Percentiles rank a stretch among this genome's conserved stretches.
phyloP scores from a whole-genome alignment of 2,329 filamentous ascomycete genomes.

The Exutisphaerella laricina region DNA sequence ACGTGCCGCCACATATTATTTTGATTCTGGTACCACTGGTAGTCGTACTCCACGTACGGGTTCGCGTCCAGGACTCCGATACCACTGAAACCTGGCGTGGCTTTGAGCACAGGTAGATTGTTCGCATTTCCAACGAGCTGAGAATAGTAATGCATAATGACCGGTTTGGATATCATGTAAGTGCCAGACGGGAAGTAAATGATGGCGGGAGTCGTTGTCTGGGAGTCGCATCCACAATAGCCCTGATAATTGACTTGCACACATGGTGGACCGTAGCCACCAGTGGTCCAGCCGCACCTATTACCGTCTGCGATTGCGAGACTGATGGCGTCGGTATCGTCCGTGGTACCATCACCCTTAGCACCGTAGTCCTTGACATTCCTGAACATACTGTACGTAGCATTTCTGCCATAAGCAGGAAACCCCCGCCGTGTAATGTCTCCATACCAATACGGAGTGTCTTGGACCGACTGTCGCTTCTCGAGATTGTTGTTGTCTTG shows the following conservation, averaged over 20 bases:
- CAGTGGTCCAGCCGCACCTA: conserved; percentile 23
- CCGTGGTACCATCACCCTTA: conserved; percentile 60
- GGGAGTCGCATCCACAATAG: conserved; percentile 62
- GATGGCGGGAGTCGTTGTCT: conserved; percentile 72
- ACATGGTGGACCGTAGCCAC: background rate
- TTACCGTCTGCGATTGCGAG: conserved; percentile 29
- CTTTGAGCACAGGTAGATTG: conserved; percentile 57
- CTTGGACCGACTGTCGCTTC: no score
- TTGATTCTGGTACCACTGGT: conserved; percentile 33
- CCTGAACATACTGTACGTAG: conserved; percentile 42
- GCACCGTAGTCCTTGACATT: conserved; percentile 43
- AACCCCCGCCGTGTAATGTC: conserved; percentile 39
- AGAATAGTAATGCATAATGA: conserved; percentile 87
- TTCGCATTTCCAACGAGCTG: conserved; percentile 80
- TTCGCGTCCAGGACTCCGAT: conserved; percentile 32
- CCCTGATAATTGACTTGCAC: background rate
- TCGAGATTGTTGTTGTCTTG: no score
- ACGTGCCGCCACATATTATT: conserved; percentile 53
- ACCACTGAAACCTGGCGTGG: conserved; percentile 27
- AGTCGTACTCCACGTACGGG: conserved; percentile 30
- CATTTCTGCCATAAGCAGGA: conserved; percentile 35
- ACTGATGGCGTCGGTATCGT: conserved; percentile 63
- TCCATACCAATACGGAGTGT: conserved; percentile 43
- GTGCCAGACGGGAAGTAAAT: conserved; percentile 89
- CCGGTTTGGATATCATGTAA: conserved; percentile 71